Percentiles rank a stretch among this genome's conserved stretches.
phyloP scores from a whole-genome alignment of 2,329 filamentous ascomycete species.

The Penicillium thymicola region DNA sequence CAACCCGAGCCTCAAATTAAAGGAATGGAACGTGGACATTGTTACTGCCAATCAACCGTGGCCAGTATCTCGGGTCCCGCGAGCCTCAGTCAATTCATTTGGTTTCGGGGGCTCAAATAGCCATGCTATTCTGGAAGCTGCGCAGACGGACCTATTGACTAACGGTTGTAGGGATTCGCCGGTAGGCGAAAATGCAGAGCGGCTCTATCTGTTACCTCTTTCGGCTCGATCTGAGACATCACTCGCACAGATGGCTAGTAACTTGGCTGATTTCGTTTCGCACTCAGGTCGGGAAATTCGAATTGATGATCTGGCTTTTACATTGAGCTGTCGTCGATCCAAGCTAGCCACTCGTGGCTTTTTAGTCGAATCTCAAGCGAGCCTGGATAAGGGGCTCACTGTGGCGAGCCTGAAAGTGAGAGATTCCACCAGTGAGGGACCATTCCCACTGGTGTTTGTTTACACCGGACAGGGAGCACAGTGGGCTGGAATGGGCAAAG shows the following conservation, averaged over 20 bases:
- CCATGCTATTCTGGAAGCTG: neutral
- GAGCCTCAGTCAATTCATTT: neutral
- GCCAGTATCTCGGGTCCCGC: neutral
- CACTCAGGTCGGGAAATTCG: neutral
- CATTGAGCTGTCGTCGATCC: neutral
- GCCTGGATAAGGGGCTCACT: neutral
- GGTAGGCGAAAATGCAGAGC: neutral
- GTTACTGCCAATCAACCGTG: neutral
- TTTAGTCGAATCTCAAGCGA: neutral
- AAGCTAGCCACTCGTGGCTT: neutral
- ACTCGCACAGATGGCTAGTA: neutral
- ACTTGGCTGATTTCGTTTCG: neutral
- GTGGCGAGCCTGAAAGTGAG: neutral
- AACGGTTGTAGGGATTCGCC: neutral
- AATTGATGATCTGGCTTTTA: neutral
- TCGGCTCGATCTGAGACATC: neutral
- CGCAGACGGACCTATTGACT: neutral
- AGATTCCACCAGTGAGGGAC: neutral
- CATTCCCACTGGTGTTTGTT: conserved; percentile 3
- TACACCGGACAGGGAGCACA: conserved; percentile 32
- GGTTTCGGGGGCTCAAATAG: neutral
- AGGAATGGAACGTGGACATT: neutral
- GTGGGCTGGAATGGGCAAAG: conserved; percentile 8
- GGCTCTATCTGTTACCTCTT: neutral
- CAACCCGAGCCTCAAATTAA: neutral